Base-by-base conservation (phyloP, 768 basidiomycete genomes). In the Hygrophorus pudorinus region DNA sequence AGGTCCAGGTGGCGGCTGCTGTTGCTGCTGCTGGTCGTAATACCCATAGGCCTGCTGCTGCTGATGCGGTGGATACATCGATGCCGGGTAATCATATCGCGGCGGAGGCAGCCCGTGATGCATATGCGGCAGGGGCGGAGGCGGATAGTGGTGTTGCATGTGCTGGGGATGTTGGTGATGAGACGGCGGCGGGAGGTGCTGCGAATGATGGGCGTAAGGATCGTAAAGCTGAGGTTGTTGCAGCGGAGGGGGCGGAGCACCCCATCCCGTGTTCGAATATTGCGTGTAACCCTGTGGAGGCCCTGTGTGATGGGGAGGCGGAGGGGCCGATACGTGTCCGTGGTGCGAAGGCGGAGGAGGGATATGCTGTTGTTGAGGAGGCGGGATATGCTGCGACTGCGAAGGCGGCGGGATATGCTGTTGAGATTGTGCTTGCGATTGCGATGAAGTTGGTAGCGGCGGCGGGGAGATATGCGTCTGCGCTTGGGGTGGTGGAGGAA, bases 21-120 rank as follows among this genome's bases (percentile, higher is more conserved):
- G 59, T 6, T 49, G 56, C 8, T 24, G 54, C 17, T 42, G 57
- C 10, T 40, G 55, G 28, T 52, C 52, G 24, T 52, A 52, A 34
- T 52, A 52, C 28, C 44, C 51, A 34, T 46, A 50, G 7, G 24
- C 24, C 35, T 45, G 48, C 37, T 51, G 45, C 14, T 46, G 46
- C 18, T 33, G 41, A 5, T n/a, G 42, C 35, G 44, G 47, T 11
- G 50, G 45, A 30, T 39, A 41, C 38, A 40, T 35, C 6, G 41
- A 24, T 21, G 31, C 32, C 14, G 28, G 30, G 27, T 42, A 45
- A 10, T 42, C 45, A 38, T 51, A 51, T 17, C 47, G 38, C 16
- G 49, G 48, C 6, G 39, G 44, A 18, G 46, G 48, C 10, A 48
- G 50, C 16, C 36, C 43, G 30, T 44, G 46, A 31, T 48, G 46